Percentiles rank a stretch among this genome's conserved stretches.
Evolutionary conservation across 1,139 yeast genomes (phyloP).

Genomic region (Yamadazyma epiphylla): DNA sequence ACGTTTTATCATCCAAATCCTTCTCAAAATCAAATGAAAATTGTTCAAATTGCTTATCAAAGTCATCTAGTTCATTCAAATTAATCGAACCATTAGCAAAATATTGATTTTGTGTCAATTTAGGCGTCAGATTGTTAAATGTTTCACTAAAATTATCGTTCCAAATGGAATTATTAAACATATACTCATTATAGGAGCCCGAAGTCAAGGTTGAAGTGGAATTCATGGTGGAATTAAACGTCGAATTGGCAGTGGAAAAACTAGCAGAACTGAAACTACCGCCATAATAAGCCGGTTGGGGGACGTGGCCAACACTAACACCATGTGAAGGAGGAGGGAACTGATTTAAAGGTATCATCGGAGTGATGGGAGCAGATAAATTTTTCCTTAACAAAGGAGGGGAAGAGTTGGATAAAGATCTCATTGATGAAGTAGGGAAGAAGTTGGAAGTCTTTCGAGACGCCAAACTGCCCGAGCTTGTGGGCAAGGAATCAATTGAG

Average conservation of each 20-base stretch:
- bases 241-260: neutral
- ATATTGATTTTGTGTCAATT: conserved; percentile 1
- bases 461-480: conserved; percentile 8
- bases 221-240: neutral
- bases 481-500: conserved; percentile 8
- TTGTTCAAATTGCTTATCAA: neutral
- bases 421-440: conserved; percentile 10
- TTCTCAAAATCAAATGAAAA: neutral
- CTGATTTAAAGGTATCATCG: conserved; percentile 5
- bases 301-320: neutral
- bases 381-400: conserved; percentile 9
- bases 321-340: neutral
- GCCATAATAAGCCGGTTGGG: neutral
- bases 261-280: neutral
- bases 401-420: conserved; percentile 4
- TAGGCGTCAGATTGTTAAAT: conserved; percentile 6
- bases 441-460: conserved; percentile 16
- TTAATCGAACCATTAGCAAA: too few relatives aligned
- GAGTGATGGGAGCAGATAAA: conserved; percentile 15
- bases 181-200: neutral
- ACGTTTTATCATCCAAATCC: neutral
- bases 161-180: conserved; percentile 7
- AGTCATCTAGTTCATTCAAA: too few relatives aligned
- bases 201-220: neutral
- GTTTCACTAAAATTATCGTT: conserved; percentile 6